These are phyloP conservation scores for Anastatica hierochuntica DNA, from an alignment of 345 rosid species.

Conservation along the genomic window DNA sequence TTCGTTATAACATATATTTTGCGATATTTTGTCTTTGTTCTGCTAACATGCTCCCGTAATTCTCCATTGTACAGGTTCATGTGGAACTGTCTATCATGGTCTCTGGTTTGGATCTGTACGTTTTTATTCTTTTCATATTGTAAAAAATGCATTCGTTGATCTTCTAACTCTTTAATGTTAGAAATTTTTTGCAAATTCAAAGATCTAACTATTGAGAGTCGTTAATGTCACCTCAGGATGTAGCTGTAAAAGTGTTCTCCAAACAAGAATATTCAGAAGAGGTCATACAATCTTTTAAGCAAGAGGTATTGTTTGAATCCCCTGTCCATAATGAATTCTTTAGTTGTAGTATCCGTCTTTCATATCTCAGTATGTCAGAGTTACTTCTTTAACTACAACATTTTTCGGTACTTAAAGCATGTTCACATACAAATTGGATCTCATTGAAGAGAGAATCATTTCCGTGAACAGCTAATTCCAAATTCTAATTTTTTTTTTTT, in stretches of 20 bases:
- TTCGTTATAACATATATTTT: conserved; percentile 42
- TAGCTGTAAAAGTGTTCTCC: conserved; percentile 91
- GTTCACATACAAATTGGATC: background rate
- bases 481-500: conserved; percentile 5
- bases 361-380: too few relatives aligned
- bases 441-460: background rate
- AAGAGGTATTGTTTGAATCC: too few relatives aligned
- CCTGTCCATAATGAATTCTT: too few relatives aligned
- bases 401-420: too few relatives aligned
- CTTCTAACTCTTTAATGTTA: conserved; percentile 2
- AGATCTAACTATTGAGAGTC: conserved; percentile 26
- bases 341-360: too few relatives aligned
- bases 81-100: conserved; percentile 90
- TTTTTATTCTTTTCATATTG: conserved; percentile 38
- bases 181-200: conserved; percentile 15
- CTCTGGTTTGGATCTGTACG: conserved; percentile 99
- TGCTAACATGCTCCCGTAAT: background rate
- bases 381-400: background rate
- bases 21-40: conserved; percentile 43
- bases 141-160: conserved; percentile 25
- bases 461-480: conserved; percentile 4
- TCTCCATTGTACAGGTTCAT: conserved; percentile 59
- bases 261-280: conserved; percentile 94
- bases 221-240: conserved; percentile 62
- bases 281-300: conserved; percentile 60